Evolutionary conservation across 169 alveolate species (phyloP), one percentile per base, ranked within the genome.

Genomic region (Plasmodium vinckei): DNA sequence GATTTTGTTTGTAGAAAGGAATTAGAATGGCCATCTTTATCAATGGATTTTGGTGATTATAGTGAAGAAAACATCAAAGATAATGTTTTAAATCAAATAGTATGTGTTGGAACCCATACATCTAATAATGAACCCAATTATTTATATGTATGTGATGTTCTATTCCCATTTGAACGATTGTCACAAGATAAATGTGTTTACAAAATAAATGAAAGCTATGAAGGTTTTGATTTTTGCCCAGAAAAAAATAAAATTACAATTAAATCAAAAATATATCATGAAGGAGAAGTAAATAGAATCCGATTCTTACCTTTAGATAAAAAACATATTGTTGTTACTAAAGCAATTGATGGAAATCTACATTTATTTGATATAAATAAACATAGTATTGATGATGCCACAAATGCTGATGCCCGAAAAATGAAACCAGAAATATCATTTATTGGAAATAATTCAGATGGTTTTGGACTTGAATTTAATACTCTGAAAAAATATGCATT

Each of bases 21-120:
- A 10, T 54, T 73, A 39, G 88, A 73, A 19, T 73, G 88, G 88
- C 88, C 88, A 9, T 73, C 88, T 1, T 65, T 73, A 23, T 73
- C 88, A 10, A 49, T 73, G 19, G 88, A 73, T 47, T 73, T 73
- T 61, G 88, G 88, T 42, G 88, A 73, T 15, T 73, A 12, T 15
- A 49, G 63, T 19, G 46, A 73, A 5, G 88, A 73, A 13, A 73
- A 73, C 47, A 21, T n/a, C 1, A 73, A 73, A 46, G 65, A 61
- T n/a, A 73, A 44, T 46, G 75, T 73, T 33, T 73, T 73, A 46
- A 73, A 59, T 23, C 88, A 73, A 47, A 61, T 61, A 61, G 88
- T 73, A 51, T 73, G 88, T 47, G 88, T 73, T 13, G 88, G 88
- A 44, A 73, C 88, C 15, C 88, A 73, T 61, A 73, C 88, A 51